phyloP scores from a whole-genome alignment of 2,329 filamentous ascomycete species.

The Berkeleyomyces rouxiae region DNA sequence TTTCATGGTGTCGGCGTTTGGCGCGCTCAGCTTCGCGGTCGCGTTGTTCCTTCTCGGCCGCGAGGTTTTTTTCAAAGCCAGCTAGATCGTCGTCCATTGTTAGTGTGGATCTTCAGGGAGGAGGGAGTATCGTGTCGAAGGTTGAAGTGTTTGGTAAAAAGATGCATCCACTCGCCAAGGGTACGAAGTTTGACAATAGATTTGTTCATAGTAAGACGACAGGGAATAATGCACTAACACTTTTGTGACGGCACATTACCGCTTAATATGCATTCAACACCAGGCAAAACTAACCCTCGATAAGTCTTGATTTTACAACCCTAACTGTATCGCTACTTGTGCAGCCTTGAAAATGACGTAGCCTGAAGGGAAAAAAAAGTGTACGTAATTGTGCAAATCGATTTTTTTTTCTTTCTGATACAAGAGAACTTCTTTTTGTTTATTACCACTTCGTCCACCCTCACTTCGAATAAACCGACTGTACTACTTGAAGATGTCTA shows the following conservation, averaged over 20 bases:
- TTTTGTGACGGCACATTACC: no score
- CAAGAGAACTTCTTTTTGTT: background rate
- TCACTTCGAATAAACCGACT: background rate
- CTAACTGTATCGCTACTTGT: no score
- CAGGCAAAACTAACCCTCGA: no score
- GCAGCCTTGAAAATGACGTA: background rate
- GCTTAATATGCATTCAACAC: no score
- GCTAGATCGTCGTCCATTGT: constrained; percentile 39
- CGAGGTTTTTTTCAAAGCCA: constrained; percentile 65
- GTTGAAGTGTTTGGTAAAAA: background rate
- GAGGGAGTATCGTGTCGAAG: background rate
- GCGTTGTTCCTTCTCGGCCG: constrained; percentile 40
- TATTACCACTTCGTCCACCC: background rate
- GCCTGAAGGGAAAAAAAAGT: background rate
- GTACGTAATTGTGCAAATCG: no score
- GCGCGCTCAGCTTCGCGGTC: constrained; percentile 23
- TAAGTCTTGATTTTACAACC: no score
- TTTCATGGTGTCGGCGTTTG: background rate
- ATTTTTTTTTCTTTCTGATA: no score
- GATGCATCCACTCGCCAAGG: background rate
- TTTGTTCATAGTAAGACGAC: background rate
- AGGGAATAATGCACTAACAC: background rate
- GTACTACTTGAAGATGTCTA: background rate
- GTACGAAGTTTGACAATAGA: background rate
- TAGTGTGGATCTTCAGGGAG: background rate